A percentile compares a stretch with the other conserved stretches of the same genome.
Evolutionary conservation across 805 yeast genomes (phyloP).

Genomic region (Metschnikowia bowlesiae): DNA sequence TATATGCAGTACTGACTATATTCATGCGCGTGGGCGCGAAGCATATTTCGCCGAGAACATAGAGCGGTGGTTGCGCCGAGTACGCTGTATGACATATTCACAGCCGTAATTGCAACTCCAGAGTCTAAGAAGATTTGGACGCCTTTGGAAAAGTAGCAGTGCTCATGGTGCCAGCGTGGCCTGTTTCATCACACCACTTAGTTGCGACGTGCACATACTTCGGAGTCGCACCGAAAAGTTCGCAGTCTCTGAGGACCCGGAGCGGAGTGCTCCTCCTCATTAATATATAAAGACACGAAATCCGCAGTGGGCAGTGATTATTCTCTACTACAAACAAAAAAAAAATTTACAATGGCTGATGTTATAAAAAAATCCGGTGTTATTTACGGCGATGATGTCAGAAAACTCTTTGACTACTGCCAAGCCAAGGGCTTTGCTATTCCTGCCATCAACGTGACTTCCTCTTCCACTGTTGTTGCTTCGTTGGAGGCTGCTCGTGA

Average conservation of each 20-base stretch:
- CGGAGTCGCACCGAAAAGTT: conserved; percentile 1
- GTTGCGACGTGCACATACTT: conserved; percentile 4
- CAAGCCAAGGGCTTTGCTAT: conserved; percentile 92
- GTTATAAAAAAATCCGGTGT: conserved; percentile 85
- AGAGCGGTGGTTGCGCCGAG: background rate
- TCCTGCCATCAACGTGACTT: conserved; percentile 97
- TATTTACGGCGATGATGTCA: conserved; percentile 97
- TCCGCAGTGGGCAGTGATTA: background rate
- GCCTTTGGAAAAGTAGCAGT: background rate
- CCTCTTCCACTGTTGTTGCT: conserved; percentile 83
- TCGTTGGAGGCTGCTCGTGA: conserved; percentile 49
- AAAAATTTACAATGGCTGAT: conserved; percentile 15
- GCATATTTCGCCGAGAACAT: background rate
- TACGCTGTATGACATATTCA: background rate
- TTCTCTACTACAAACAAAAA: conserved; percentile 1
- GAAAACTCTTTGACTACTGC: conserved; percentile 81
- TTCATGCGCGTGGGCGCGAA: background rate
- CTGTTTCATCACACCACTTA: conserved; percentile 1
- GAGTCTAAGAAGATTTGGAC: background rate
- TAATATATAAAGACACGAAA: conserved; percentile 8
- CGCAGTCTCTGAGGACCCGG: conserved; percentile 14
- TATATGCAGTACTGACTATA: background rate
- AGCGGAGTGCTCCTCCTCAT: conserved; percentile 21
- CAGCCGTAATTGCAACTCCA: background rate
- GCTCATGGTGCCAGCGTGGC: background rate